Evolutionary conservation across 371 early-diverging fungal species (phyloP), one percentile per base, ranked within the genome.

Genomic region (Basidiobolus meristosporus): DNA sequence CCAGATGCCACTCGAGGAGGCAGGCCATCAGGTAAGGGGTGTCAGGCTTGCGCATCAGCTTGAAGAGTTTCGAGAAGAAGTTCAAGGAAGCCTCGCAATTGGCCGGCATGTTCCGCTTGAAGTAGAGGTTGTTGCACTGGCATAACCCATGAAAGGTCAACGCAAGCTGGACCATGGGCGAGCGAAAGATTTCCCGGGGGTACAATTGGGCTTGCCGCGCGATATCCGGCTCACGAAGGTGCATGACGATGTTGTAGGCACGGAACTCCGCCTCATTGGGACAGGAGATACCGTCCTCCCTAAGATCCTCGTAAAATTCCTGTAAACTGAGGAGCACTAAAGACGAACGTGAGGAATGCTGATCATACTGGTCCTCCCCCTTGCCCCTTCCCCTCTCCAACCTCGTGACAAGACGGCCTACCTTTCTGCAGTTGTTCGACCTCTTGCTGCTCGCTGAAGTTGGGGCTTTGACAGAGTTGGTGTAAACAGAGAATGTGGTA

Each of bases 241-340:
- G 80, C 3, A 72, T 58, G 7, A 85, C 59, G 7, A 91, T 59
- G 42, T 81, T 68, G 56, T 89, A 89, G 0, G 86, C 87, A 19
- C 78, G 67, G 48, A 91, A 89, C 53, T 91, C 90, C 2, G 87
- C 65, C 57, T 91, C 90, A 39, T 89, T 87, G 0, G 68, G 64
- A 28, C 69, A 68, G 3, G 43, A 42, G 3, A 66, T 49, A 5
- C 65, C 68, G 12, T 63, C 61, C n/a, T 57, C 54, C 7, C 67
- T 53, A 37, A 72, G 52, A 50, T 89, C 92, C 30, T 72, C 69
- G 50, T 91, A 91, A 41, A 78, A 82, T 56, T 89, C 86, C 28
- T 68, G 70, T 39, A 91, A 59, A 52, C 76, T 78, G 34, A 79
- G 63, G 17, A 91, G 57, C 0, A 78, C 86, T 72, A 44, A 22